Evolutionary conservation across 495 filamentous ascomycete genomes (phyloP).

Genomic region (Amphirosellinia nigrospora): DNA sequence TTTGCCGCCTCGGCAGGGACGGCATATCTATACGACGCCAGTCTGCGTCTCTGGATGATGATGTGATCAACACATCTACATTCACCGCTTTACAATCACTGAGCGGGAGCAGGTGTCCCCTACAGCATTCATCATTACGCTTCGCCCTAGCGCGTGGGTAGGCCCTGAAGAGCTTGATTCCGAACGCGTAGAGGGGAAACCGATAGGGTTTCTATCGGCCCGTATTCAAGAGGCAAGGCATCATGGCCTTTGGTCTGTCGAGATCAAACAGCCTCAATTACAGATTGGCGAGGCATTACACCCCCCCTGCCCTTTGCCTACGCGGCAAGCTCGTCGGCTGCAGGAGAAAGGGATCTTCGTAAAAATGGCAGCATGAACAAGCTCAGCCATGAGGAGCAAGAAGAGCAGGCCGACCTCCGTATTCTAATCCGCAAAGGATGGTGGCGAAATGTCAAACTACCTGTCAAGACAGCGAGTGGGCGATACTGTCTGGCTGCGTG

Average conservation of each 20-base stretch:
- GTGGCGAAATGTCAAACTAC: slow-evolving; percentile 66
- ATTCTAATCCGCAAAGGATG: slow-evolving; percentile 55
- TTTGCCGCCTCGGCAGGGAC: slow-evolving; percentile 13
- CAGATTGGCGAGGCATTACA: slow-evolving; percentile 92
- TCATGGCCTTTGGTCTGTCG: slow-evolving; percentile 79
- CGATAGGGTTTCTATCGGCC: slow-evolving; percentile 13
- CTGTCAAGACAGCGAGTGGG: slow-evolving; percentile 67
- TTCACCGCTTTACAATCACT: slow-evolving; percentile 72
- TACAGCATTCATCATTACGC: slow-evolving; percentile 75
- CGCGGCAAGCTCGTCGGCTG: slow-evolving; percentile 20
- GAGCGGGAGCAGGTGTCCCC: slow-evolving; percentile 72
- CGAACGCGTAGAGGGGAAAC: slow-evolving; percentile 45
- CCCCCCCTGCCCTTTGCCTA: slow-evolving; percentile 69
- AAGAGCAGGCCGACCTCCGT: slow-evolving; percentile 55
- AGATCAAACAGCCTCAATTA: slow-evolving; percentile 91
- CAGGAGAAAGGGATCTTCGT: neutral
- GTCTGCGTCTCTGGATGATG: slow-evolving; percentile 8
- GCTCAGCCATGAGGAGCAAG: slow-evolving; percentile 57
- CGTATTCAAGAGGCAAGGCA: slow-evolving; percentile 37
- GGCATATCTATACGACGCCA: slow-evolving; percentile 16
- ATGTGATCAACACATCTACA: slow-evolving; percentile 48
- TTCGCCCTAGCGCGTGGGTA: slow-evolving; percentile 49
- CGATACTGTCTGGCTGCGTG: slow-evolving; percentile 72
- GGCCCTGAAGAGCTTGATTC: slow-evolving; percentile 36
- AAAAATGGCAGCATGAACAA: neutral